These are phyloP conservation scores for Penicillium chermesinum DNA, from an alignment of 495 filamentous ascomycete species.

Conservation along the genomic window DNA sequence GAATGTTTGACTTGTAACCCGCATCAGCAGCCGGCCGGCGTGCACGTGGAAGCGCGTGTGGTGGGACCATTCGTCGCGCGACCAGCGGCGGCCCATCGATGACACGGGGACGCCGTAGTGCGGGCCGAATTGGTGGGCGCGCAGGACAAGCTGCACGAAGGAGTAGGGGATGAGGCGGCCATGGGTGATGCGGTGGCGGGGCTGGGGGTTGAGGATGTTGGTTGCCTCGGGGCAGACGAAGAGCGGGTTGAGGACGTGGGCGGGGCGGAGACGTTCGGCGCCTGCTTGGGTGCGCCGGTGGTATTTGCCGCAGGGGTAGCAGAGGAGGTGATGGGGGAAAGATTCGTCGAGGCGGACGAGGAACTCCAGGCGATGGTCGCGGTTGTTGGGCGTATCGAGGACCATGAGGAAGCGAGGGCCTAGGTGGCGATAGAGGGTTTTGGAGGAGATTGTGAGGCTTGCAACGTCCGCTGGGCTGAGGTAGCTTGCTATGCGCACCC, in stretches of 20 bases:
- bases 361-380: slow-evolving; percentile 39
- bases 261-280: slow-evolving; percentile 44
- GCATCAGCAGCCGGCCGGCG: slow-evolving; percentile 49
- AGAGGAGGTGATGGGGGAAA: slow-evolving; percentile 50
- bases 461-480: slow-evolving; percentile 43
- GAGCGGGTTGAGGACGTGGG: slow-evolving; percentile 46
- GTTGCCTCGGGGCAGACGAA: slow-evolving; percentile 45
- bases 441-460: slow-evolving; percentile 43
- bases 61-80: slow-evolving; percentile 46
- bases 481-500: slow-evolving; percentile 36
- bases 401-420: slow-evolving; percentile 27
- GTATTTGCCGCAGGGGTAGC: slow-evolving; percentile 49
- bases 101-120: slow-evolving; percentile 41
- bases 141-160: slow-evolving; percentile 50
- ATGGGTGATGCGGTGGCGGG: slow-evolving; percentile 47
- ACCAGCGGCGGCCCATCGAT: slow-evolving; percentile 45
- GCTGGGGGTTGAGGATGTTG: slow-evolving; percentile 36
- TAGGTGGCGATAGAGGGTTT: slow-evolving; percentile 38
- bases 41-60: slow-evolving; percentile 45
- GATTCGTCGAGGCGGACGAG: slow-evolving; percentile 39
- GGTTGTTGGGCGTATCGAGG: slow-evolving; percentile 36
- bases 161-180: slow-evolving; percentile 48
- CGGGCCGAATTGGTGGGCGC: slow-evolving; percentile 35
- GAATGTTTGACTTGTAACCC: slow-evolving; percentile 43
- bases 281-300: slow-evolving; percentile 47